Evolutionary conservation across 2,329 filamentous ascomycete species (phyloP).

Genomic region (Dothistroma pini): DNA sequence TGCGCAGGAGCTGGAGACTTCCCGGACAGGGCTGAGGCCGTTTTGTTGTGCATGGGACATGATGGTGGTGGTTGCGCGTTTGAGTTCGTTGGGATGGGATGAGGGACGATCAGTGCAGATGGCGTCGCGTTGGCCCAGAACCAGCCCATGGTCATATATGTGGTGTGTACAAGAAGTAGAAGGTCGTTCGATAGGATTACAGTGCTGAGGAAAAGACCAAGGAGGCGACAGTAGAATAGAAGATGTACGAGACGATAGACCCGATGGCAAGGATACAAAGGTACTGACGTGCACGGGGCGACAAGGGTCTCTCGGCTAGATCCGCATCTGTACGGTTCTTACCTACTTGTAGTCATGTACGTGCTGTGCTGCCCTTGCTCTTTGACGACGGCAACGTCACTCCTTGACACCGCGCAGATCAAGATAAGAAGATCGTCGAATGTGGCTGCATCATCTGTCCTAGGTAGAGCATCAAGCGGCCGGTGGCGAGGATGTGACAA

Average conservation of each 20-base stretch:
- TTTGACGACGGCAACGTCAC: too few species aligned
- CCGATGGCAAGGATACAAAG: background rate
- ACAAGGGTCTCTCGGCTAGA: background rate
- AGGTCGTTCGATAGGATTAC: background rate
- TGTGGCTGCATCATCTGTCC: too few species aligned
- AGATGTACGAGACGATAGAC: background rate
- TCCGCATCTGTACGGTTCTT: too few species aligned
- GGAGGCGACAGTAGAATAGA: background rate
- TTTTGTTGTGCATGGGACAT: constrained; percentile 64
- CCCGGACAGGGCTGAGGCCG: constrained; percentile 33
- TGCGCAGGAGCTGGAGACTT: constrained; percentile 24
- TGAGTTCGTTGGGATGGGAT: constrained; percentile 43
- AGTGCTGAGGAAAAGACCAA: background rate
- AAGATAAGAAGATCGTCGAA: too few species aligned
- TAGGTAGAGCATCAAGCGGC: too few species aligned
- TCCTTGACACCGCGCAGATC: too few species aligned
- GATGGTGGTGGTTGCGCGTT: constrained; percentile 54
- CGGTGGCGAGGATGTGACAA: too few species aligned
- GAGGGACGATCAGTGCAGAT: constrained; percentile 42
- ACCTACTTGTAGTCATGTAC: too few species aligned
- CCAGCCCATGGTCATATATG: constrained; percentile 57
- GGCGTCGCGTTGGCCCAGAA: constrained; percentile 61
- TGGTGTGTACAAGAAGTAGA: background rate
- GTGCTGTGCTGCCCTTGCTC: too few species aligned
- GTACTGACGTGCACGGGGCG: background rate